Evolutionary conservation across 148 eudicot genomes (phyloP).

Genomic region (Rhododendron simsii): DNA sequence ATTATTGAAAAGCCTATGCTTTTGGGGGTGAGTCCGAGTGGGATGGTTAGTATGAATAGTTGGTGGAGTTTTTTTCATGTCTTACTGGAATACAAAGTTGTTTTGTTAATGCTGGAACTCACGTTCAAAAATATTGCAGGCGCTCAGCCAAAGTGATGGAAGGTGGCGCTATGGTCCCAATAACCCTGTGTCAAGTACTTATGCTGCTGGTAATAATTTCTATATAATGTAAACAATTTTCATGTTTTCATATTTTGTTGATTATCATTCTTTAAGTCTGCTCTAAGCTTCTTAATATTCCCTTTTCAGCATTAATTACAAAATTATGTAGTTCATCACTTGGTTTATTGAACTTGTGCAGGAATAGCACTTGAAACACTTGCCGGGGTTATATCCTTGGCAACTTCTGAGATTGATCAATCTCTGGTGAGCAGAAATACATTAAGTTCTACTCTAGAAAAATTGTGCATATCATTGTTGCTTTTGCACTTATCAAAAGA

Average conservation of each 20-base stretch:
- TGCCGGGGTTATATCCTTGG: slow-evolving; percentile 75
- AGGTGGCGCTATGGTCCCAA: slow-evolving; percentile 86
- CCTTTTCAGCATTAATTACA: not conserved
- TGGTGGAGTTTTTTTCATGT: not conserved
- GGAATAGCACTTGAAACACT: slow-evolving; percentile 86
- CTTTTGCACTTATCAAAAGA: not conserved
- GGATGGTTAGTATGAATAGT: too few relatives aligned
- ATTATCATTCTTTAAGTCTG: not conserved
- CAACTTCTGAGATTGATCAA: slow-evolving; percentile 68
- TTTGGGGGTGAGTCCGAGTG: not conserved
- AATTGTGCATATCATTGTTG: not conserved
- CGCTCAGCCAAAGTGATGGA: slow-evolving; percentile 96
- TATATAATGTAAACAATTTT: not conserved
- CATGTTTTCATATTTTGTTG: not conserved
- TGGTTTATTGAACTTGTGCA: slow-evolving; percentile 27
- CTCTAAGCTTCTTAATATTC: not conserved
- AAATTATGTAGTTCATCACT: not conserved
- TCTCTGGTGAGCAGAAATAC: slow-evolving; percentile 51
- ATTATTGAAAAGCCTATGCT: not conserved
- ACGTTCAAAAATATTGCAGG: slow-evolving; percentile 37
- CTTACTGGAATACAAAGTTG: not conserved
- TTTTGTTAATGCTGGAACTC: slow-evolving; percentile 15
- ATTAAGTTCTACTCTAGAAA: not conserved
- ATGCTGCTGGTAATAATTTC: slow-evolving; percentile 73
- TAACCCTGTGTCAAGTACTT: slow-evolving; percentile 83